Evolutionary conservation across 2,329 filamentous ascomycete genomes (phyloP).

Genomic region (Plenodomus lindquistii): DNA sequence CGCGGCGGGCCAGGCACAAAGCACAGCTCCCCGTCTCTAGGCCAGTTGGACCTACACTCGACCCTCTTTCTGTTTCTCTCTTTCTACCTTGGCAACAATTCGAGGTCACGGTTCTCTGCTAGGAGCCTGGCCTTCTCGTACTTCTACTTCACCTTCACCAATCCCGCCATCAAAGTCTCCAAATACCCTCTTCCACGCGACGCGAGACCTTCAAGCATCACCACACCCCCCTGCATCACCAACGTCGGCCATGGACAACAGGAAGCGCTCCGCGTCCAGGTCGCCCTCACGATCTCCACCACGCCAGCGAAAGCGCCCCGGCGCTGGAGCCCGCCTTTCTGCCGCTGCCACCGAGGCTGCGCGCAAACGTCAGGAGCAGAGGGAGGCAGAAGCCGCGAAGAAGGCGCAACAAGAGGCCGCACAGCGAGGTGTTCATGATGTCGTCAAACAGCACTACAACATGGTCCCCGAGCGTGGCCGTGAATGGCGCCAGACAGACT

Average conservation of each 20-base stretch:
- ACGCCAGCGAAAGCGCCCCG: conserved; percentile 68
- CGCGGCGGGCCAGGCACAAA: neutral
- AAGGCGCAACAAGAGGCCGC: conserved; percentile 45
- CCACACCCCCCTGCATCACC: neutral
- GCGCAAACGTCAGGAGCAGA: conserved; percentile 54
- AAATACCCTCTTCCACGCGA: too few relatives aligned
- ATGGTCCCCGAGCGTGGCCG: conserved; percentile 89
- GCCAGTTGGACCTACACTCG: too few relatives aligned
- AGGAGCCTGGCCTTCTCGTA: too few relatives aligned
- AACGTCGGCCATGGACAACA: neutral
- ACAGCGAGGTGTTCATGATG: conserved; percentile 72
- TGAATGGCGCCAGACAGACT: conserved; percentile 93
- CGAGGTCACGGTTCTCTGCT: too few relatives aligned
- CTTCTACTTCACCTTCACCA: too few relatives aligned
- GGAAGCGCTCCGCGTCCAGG: conserved; percentile 36
- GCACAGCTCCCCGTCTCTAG: neutral
- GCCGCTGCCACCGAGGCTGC: conserved; percentile 70
- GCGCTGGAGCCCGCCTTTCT: conserved; percentile 60
- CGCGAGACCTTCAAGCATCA: neutral
- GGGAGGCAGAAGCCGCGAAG: conserved; percentile 53
- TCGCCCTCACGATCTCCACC: conserved; percentile 51
- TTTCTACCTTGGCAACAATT: too few relatives aligned
- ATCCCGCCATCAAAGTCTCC: too few relatives aligned
- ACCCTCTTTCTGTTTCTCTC: too few relatives aligned
- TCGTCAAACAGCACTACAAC: conserved; percentile 94